Base-by-base conservation (phyloP, 805 yeast genomes). In the Metschnikowia similis region DNA sequence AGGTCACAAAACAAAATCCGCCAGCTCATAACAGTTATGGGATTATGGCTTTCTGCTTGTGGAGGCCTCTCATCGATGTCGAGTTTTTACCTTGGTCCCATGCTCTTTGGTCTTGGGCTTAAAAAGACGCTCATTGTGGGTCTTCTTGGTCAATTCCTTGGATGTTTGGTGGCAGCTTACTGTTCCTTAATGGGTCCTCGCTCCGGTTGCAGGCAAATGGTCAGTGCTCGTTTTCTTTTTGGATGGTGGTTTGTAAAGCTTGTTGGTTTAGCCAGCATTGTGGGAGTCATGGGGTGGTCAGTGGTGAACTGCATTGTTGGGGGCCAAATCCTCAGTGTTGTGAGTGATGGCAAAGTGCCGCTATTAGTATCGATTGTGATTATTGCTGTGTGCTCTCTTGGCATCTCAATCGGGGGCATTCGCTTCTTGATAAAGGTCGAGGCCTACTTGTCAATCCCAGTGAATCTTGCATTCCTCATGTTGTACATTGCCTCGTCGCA, bases 11-110 rank as follows among this genome's bases (percentile, higher is more conserved):
- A 63, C 52, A 59, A 60, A 42, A 48, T 55, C 6, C 62, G 61
- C 36, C 71, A 64, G 51, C 53, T 70, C 28, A 52, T 71, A n/a
- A 62, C 71, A 8, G 88, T 87, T 14, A 65, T 77, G 10, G 90
- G 94, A 2, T 75, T 89, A 40, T 89, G 96, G 96, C 61, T 87
- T 13, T 83, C 91, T 37, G 96, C 92, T 0, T 79, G 91, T 51
- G 95, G 96, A 47, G 90, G 96, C 0, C 70, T 89, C n/a, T 84
- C 95, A 2, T 87, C 96, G 0, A 87, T 89, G 90, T 85, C 96
- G 1, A 81, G 94, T 1, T 89, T 80, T 61, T 81, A 86, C 48
- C 68, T 88, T 41, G 94, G 95, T 0, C 88, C 96, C 0, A 64
- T 87, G 45, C 61, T 87, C 2, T 89, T 80, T 61, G 85, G 80